phyloP scores from a whole-genome alignment of 2,329 filamentous ascomycete genomes.

The Emergomyces pasteurianus region DNA sequence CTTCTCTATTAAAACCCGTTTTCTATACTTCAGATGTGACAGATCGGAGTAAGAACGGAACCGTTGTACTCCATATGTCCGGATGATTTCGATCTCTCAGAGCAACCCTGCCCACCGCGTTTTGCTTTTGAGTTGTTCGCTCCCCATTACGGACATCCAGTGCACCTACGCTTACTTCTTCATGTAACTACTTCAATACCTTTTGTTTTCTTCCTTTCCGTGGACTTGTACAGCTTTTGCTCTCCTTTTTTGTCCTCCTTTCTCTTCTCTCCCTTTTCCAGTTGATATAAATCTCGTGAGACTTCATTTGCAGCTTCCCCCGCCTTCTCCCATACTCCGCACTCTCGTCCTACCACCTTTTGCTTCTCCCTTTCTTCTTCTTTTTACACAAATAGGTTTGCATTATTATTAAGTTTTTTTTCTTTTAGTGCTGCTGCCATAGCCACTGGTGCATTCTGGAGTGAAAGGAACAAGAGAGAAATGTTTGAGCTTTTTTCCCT shows the following conservation, averaged over 20 bases:
- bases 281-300: background rate
- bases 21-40: background rate
- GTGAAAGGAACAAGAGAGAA: slow-evolving; percentile 1
- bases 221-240: background rate
- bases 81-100: background rate
- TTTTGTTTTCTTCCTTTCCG: background rate
- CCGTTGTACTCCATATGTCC: background rate
- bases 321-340: background rate
- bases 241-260: background rate
- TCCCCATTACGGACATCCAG: background rate
- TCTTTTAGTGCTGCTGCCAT: background rate
- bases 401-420: background rate
- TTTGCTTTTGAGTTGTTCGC: background rate
- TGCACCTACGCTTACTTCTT: background rate
- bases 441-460: background rate
- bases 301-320: background rate
- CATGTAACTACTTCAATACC: background rate
- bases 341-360: background rate
- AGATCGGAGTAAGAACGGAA: background rate
- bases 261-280: background rate
- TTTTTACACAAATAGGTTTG: background rate
- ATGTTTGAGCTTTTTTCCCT: background rate
- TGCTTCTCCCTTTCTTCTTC: background rate
- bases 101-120: background rate
- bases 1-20: background rate